Evolutionary conservation across 441 rosid genomes (phyloP).

Genomic region (Croton laevigatus): DNA sequence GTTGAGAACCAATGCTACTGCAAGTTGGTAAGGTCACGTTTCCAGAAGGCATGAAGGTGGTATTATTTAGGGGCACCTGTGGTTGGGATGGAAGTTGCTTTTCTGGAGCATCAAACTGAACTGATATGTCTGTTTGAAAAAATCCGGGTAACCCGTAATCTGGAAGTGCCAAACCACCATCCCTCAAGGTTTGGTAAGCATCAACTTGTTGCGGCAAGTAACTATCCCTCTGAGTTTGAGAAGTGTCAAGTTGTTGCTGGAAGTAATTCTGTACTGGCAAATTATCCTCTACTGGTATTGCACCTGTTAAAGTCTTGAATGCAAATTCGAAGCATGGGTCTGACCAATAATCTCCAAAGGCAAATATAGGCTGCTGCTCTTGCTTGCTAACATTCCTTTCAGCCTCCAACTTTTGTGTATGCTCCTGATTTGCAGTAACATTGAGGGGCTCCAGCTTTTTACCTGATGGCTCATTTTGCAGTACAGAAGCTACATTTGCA

Average conservation of each 20-base stretch:
- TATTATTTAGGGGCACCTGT: constrained; percentile 18
- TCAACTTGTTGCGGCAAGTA: constrained; percentile 35
- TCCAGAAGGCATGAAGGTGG: constrained; percentile 16
- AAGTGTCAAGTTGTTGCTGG: constrained; percentile 34
- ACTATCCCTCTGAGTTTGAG: constrained; percentile 20
- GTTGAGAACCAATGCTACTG: constrained; percentile 24
- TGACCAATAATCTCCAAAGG: constrained; percentile 39
- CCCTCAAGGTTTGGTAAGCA: constrained; percentile 14
- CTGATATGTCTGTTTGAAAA: constrained; percentile 29
- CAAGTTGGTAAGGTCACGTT: constrained; percentile 29
- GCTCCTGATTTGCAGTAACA: constrained; percentile 15
- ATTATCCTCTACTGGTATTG: constrained; percentile 34
- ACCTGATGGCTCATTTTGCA: constrained; percentile 16
- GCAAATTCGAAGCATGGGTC: constrained; percentile 47
- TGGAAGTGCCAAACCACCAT: constrained; percentile 23
- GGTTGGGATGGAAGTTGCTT: constrained; percentile 28
- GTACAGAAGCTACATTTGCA: constrained; percentile 7
- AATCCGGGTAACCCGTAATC: constrained; percentile 25
- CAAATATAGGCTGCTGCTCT: constrained; percentile 19
- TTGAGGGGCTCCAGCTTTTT: constrained; percentile 17
- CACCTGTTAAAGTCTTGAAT: constrained; percentile 48
- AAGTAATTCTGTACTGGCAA: constrained; percentile 40
- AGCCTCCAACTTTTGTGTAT: constrained; percentile 8
- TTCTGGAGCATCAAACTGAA: constrained; percentile 25
- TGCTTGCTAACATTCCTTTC: constrained; percentile 23